phyloP scores from a whole-genome alignment of 2,329 filamentous ascomycete species.

The Penicillium italicum region DNA sequence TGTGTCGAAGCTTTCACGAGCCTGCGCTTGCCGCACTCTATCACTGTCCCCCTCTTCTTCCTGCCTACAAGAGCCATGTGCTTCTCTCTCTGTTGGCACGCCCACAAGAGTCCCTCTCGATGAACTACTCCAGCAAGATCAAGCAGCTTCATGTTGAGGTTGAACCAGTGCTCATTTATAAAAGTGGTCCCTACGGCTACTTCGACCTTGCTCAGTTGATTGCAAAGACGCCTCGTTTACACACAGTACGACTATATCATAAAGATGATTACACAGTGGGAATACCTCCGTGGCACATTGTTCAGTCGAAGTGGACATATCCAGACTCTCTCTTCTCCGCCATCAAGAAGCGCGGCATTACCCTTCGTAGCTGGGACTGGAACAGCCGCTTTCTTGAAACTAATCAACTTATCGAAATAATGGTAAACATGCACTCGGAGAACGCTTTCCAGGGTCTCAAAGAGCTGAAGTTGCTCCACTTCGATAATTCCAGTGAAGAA shows the following conservation, averaged over 20 bases:
- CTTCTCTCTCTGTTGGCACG: slow-evolving; percentile 55
- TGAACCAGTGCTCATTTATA: slow-evolving; percentile 52
- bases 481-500: slow-evolving; percentile 42
- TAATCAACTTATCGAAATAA: slow-evolving; percentile 43
- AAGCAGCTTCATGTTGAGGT: slow-evolving; percentile 68
- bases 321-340: slow-evolving; percentile 62
- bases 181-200: slow-evolving; percentile 52
- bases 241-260: slow-evolving; percentile 69
- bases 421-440: slow-evolving; percentile 52
- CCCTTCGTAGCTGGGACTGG: slow-evolving; percentile 55
- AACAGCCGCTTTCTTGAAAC: slow-evolving; percentile 48
- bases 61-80: slow-evolving; percentile 47
- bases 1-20: slow-evolving; percentile 65
- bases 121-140: slow-evolving; percentile 69
- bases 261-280: slow-evolving; percentile 53
- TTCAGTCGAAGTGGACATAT: slow-evolving; percentile 62
- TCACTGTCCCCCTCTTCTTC: slow-evolving; percentile 61
- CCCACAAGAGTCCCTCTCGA: slow-evolving; percentile 47
- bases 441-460: slow-evolving; percentile 50
- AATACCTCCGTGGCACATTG: slow-evolving; percentile 29
- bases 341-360: slow-evolving; percentile 51
- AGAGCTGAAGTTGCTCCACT: slow-evolving; percentile 38
- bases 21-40: slow-evolving; percentile 73
- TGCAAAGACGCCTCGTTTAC: slow-evolving; percentile 61
- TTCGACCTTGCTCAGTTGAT: slow-evolving; percentile 60